phyloP scores from a whole-genome alignment of 2,329 filamentous ascomycete species.

The Monosporascus cannonballus region DNA sequence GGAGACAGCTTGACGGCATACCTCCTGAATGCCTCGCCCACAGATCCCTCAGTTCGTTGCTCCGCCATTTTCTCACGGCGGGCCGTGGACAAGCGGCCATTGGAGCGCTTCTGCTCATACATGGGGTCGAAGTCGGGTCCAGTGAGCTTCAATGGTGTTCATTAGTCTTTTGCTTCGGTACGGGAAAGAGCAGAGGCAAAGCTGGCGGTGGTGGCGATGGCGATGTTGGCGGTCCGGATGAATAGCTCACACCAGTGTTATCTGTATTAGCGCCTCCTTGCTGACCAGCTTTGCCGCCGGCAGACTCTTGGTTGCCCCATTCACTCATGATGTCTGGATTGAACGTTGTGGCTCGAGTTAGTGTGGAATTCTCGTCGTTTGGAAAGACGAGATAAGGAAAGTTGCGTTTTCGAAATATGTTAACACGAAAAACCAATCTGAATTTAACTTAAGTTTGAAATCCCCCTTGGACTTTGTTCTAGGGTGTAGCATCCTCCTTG shows the following conservation, averaged over 20 bases:
- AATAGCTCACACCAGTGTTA: background rate
- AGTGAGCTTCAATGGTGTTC: no score
- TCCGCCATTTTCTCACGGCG: conserved; percentile 3
- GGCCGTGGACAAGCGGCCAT: background rate
- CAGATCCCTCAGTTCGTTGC: background rate
- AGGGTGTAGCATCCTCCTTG: no score
- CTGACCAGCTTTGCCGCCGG: conserved; percentile 2
- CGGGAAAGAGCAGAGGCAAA: no score
- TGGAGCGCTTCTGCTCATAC: conserved; percentile 5
- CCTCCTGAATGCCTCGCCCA: conserved; percentile 2
- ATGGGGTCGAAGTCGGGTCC: conserved; percentile 1
- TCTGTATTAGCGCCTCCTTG: background rate
- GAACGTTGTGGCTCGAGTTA: no score
- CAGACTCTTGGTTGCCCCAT: background rate
- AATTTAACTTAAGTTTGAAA: no score
- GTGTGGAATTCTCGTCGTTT: no score
- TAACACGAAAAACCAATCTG: no score
- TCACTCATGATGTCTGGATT: background rate
- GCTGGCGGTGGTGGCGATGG: no score
- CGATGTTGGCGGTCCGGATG: background rate
- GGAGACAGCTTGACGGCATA: background rate
- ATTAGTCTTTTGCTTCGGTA: no score
- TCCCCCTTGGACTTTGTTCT: no score
- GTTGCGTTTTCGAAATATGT: no score
- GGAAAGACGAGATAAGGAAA: no score